Evolutionary conservation across 805 yeast genomes (phyloP).

Genomic region (Wickerhamomyces pijperi): DNA sequence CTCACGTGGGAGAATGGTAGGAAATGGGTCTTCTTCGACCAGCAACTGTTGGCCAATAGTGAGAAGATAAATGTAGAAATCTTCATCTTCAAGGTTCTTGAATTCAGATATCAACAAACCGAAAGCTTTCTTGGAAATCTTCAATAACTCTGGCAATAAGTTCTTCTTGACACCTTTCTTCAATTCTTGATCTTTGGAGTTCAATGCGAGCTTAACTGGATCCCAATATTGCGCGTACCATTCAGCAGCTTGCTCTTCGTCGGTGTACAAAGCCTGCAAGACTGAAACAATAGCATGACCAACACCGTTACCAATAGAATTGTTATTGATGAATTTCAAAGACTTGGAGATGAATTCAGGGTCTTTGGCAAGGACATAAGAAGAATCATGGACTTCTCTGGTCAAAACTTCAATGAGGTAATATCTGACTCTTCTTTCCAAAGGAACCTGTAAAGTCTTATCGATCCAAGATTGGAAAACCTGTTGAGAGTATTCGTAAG

Average conservation of each 20-base stretch:
- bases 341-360: conserved; percentile 38
- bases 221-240: conserved; percentile 16
- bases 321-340: conserved; percentile 39
- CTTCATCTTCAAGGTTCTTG: conserved; percentile 14
- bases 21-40: conserved; percentile 40
- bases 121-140: conserved; percentile 34
- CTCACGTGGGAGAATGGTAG: conserved; percentile 23
- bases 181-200: conserved; percentile 1
- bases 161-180: conserved; percentile 41
- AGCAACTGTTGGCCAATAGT: conserved; percentile 55
- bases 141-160: conserved; percentile 53
- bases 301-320: conserved; percentile 54
- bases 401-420: conserved; percentile 47
- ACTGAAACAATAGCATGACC: conserved; percentile 44
- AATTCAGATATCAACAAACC: conserved; percentile 23
- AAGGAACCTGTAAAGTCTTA: conserved; percentile 30
- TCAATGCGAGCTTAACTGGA: conserved; percentile 10
- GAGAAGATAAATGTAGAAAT: conserved; percentile 39
- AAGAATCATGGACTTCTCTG: conserved; percentile 30
- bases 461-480: conserved; percentile 35
- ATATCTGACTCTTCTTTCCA: conserved; percentile 48
- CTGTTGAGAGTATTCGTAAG: conserved; percentile 12
- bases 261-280: conserved; percentile 23
- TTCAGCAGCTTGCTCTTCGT: conserved; percentile 14
- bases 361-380: conserved; percentile 27